phyloP scores from a whole-genome alignment of 2,329 filamentous ascomycete genomes.

The Cercospora janseana region DNA sequence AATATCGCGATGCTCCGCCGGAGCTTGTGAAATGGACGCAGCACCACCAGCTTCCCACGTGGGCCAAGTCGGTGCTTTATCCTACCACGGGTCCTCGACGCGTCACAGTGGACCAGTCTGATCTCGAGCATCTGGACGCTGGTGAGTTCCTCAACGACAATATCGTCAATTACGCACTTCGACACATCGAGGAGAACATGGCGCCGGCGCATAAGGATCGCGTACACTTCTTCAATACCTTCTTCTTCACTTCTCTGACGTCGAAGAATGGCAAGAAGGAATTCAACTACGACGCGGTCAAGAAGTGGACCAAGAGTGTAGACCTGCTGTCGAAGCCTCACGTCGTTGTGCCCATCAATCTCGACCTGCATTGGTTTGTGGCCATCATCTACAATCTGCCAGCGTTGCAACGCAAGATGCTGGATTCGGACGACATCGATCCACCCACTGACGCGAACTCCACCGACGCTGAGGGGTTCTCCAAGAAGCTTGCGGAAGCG shows the following conservation, averaged over 20 bases:
- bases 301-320: constrained; percentile 75
- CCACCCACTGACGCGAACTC: neutral
- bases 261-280: constrained; percentile 50
- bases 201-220: constrained; percentile 47
- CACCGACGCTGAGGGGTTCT: too few species aligned
- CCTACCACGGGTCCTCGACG: constrained; percentile 57
- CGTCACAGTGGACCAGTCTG: constrained; percentile 66
- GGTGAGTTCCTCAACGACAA: constrained; percentile 91
- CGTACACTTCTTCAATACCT: constrained; percentile 88
- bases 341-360: constrained; percentile 88
- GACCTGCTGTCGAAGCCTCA: constrained; percentile 86
- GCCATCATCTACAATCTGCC: constrained; percentile 92
- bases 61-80: constrained; percentile 57
- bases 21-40: constrained; percentile 28
- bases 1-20: constrained; percentile 14
- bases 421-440: constrained; percentile 16
- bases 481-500: too few species aligned
- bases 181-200: constrained; percentile 42
- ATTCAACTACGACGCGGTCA: constrained; percentile 82
- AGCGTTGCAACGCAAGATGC: constrained; percentile 33
- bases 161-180: constrained; percentile 82
- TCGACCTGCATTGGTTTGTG: constrained; percentile 84
- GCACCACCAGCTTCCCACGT: constrained; percentile 26
- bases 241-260: constrained; percentile 79
- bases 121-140: constrained; percentile 75